Conservation (phyloP, 192 early-diverging fungal genomes). For the Hyaloraphidium curvatum region DNA sequence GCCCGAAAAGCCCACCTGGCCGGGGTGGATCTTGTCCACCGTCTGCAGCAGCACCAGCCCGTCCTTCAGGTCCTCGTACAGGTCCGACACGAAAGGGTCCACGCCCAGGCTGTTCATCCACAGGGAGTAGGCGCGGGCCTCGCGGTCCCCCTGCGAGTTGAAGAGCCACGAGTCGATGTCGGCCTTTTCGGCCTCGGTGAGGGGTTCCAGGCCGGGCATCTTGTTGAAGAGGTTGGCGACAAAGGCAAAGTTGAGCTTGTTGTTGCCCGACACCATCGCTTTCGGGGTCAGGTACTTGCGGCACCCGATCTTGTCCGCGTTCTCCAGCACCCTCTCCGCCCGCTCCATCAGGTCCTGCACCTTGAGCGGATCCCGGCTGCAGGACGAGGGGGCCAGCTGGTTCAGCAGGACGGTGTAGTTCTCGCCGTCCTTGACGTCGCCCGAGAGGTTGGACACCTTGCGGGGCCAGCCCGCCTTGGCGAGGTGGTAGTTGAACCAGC, state of each 20-base stretch:
- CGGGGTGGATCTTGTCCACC: neutral
- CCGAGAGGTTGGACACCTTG: constrained; percentile 71
- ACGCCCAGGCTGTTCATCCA: constrained; percentile 97
- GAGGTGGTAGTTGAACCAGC: constrained; percentile 99
- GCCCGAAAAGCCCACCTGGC: no score
- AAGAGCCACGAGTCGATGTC: constrained; percentile 62
- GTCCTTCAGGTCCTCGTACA: constrained; percentile 91
- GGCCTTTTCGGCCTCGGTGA: constrained; percentile 67
- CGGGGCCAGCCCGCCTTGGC: constrained; percentile 76
- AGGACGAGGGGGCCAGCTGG: constrained; percentile 68
- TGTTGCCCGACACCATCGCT: constrained; percentile 84
- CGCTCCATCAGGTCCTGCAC: constrained; percentile 54
- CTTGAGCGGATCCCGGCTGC: constrained; percentile 62
- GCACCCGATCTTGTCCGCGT: constrained; percentile 82
- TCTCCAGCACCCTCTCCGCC: constrained; percentile 75
- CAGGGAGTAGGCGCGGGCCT: constrained; percentile 78
- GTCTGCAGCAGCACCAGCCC: constrained; percentile 86
- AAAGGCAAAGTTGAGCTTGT: constrained; percentile 97
- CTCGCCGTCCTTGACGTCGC: constrained; percentile 86
- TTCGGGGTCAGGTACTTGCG: constrained; percentile 87
- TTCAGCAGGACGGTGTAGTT: constrained; percentile 88
- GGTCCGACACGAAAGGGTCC: constrained; percentile 91
- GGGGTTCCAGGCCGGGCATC: constrained; percentile 79
- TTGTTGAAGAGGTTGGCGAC: constrained; percentile 97
- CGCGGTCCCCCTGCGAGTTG: constrained; percentile 61